These are phyloP conservation scores for Flaveria ramosissima DNA, from an alignment of 129 eudicot genomes.

Conservation along the genomic window DNA sequence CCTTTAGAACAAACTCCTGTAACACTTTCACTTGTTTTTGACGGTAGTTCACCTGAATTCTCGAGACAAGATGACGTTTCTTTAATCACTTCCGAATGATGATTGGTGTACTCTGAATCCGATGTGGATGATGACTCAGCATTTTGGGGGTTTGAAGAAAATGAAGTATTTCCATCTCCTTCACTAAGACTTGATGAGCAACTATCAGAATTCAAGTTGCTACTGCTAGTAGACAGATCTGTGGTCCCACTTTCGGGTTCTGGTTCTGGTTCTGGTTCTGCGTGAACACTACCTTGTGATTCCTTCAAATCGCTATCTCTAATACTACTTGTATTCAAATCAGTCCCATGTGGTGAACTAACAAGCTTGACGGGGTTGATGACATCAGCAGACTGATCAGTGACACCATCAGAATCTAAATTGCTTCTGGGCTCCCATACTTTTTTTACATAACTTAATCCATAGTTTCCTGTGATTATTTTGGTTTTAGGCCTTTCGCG, in stretches of 20 bases:
- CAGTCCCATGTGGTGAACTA: slow-evolving; percentile 20
- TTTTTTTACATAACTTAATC: slow-evolving; percentile 56
- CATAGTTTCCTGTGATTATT: slow-evolving; percentile 40
- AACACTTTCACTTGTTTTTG: slow-evolving; percentile 36
- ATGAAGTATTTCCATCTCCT: slow-evolving; percentile 72
- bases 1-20: slow-evolving; percentile 46
- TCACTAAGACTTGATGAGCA: slow-evolving; percentile 90
- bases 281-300: slow-evolving; percentile 26
- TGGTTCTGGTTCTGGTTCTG: slow-evolving; percentile 14
- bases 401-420: slow-evolving; percentile 61
- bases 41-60: slow-evolving; percentile 15
- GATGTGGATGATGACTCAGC: slow-evolving; percentile 72
- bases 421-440: slow-evolving; percentile 86
- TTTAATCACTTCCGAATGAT: slow-evolving; percentile 60
- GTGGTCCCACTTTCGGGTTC: slow-evolving; percentile 45
- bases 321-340: slow-evolving; percentile 15
- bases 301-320: slow-evolving; percentile 38
- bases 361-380: slow-evolving; percentile 33
- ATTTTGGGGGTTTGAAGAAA: slow-evolving; percentile 59
- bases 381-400: slow-evolving; percentile 44
- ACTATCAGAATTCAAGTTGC: slow-evolving; percentile 72
- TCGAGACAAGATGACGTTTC: slow-evolving; percentile 46
- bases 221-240: slow-evolving; percentile 42
- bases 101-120: slow-evolving; percentile 73
- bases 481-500: slow-evolving; percentile 64